Conservation (phyloP, 441 rosid genomes). For the Hura crepitans region DNA sequence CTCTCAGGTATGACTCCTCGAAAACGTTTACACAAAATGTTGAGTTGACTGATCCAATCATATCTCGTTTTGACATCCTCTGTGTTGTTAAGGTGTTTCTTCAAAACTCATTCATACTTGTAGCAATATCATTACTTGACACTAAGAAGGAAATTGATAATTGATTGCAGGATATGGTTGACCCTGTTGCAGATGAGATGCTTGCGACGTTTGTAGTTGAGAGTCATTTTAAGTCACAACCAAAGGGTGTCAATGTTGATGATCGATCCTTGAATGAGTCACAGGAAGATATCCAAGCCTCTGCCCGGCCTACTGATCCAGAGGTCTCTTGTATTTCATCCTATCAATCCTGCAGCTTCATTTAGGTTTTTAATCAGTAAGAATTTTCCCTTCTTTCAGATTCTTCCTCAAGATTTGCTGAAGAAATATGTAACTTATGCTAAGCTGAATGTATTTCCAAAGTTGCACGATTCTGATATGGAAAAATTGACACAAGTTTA, state of each 20-base stretch:
- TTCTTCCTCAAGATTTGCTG: constrained; percentile 76
- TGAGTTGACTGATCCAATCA: constrained; percentile 93
- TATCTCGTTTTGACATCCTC: constrained; percentile 87
- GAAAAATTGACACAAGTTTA: constrained; percentile 86
- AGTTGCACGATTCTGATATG: constrained; percentile 74
- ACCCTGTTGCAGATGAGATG: constrained; percentile 90
- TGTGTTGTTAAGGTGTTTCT: constrained; percentile 88
- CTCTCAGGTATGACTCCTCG: constrained; percentile 91
- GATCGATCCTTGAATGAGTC: constrained; percentile 48
- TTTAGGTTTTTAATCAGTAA: background rate
- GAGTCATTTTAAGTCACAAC: constrained; percentile 87
- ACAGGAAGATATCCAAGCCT: constrained; percentile 47
- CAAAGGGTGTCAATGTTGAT: constrained; percentile 71
- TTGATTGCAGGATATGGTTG: constrained; percentile 81
- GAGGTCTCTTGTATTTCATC: constrained; percentile 43
- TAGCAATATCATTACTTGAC: background rate
- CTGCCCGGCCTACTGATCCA: constrained; percentile 50
- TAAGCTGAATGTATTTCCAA: constrained; percentile 80
- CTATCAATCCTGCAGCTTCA: constrained; percentile 12
- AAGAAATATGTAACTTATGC: constrained; percentile 93
- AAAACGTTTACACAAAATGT: constrained; percentile 89
- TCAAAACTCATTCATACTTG: constrained; percentile 5
- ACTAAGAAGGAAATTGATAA: constrained; percentile 17
- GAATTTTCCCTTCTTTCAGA: constrained; percentile 37
- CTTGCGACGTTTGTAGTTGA: constrained; percentile 90